Base-by-base conservation (phyloP, 257 asterid genomes). In the Primulina huaijiensis region DNA sequence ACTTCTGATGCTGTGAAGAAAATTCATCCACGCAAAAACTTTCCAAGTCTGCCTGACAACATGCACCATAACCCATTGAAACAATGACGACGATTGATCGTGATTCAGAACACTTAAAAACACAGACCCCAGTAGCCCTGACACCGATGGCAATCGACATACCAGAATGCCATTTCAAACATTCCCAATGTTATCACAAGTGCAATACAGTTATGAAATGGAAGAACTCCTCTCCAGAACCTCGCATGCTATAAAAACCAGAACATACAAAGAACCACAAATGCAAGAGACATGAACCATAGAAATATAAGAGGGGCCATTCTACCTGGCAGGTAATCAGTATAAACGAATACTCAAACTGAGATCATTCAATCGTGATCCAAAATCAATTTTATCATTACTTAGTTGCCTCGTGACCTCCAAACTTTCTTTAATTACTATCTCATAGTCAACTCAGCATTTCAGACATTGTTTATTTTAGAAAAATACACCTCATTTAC, bases 141-240 rank as follows among this genome's bases (percentile, higher is more conserved):
- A 23, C 25, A 23, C 25, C 25, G 25, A 23, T 23, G 88, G 78
- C 86, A 94, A 71, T 94, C 99, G 71, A 88, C 88, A 84, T 94
- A 91, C 99, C 99, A 94, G 67, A 94, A 76, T 25, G 97, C 86
- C 93, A 87, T 88, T 84, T 91, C 97, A 62, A 89, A 81, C 99
- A 91, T 91, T 23, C 95, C 97, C 82, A 94, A 67, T 1, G 97
- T 88, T 72, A 93, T 93, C 65, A 93, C 97, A 19, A 89, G 78
- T 19, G 97, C 89, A 38, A 93, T 85, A 70, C 91, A 89, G 80
- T 93, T 90, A 67, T 93, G 99, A 76, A 93, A 73, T 6, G 94
- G 93, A 53, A 93, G 80, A 75, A 93, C 92, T 81, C 90, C 97
- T 82, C 78, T 87, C 99, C 97, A 93, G 78, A 87, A 88, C 78